Conservation (phyloP, 768 basidiomycete genomes). For the Scleroderma citrinum region DNA sequence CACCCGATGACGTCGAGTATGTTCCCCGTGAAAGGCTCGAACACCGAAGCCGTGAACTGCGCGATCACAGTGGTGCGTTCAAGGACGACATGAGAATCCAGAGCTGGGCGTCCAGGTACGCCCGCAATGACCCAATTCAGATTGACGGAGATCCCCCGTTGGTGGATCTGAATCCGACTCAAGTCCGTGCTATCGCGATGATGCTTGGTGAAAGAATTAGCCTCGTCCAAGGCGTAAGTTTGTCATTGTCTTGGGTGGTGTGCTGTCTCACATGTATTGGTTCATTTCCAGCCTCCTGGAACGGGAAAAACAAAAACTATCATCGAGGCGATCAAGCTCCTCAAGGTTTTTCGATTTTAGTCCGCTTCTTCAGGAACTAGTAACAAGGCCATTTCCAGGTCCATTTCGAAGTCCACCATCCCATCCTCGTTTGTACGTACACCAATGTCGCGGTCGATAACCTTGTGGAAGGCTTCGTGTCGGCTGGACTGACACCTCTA, state of each 20-base stretch:
- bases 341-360: constrained; percentile 48
- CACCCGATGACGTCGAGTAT: constrained; percentile 35
- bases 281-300: constrained; percentile 64
- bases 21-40: constrained; percentile 34
- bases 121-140: constrained; percentile 47
- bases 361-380: background rate
- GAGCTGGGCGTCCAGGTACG: constrained; percentile 77
- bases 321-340: constrained; percentile 72
- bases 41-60: constrained; percentile 25
- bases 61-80: constrained; percentile 45
- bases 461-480: constrained; percentile 68
- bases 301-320: constrained; percentile 94
- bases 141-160: constrained; percentile 78
- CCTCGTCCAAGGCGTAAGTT: constrained; percentile 79
- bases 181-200: constrained; percentile 74
- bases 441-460: constrained; percentile 94
- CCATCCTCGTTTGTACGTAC: constrained; percentile 88
- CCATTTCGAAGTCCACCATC: constrained; percentile 78
- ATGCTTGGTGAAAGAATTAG: constrained; percentile 79
- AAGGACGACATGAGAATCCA: constrained; percentile 68
- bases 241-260: background rate
- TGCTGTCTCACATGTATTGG: background rate
- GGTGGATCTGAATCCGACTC: constrained; percentile 61
- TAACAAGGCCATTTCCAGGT: constrained; percentile 31
- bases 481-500: constrained; percentile 60